phyloP scores from a whole-genome alignment of 495 filamentous ascomycete species.

The Aspergillus baeticus region DNA sequence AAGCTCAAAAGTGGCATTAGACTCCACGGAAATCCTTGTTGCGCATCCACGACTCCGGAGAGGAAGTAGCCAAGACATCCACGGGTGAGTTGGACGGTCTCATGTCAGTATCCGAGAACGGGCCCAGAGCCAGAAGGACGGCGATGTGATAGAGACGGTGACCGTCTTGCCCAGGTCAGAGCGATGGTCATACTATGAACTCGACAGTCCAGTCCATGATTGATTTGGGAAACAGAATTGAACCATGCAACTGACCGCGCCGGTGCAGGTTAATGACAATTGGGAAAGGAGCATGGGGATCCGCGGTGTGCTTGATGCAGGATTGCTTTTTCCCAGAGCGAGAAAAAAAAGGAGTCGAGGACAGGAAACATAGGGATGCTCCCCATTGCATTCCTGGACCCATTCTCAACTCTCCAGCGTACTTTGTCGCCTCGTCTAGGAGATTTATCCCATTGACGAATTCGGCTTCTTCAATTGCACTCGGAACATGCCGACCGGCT shows the following conservation, averaged over 20 bases:
- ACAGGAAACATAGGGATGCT: neutral
- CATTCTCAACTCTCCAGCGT: conserved; percentile 3
- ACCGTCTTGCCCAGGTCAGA: neutral
- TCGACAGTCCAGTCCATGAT: neutral
- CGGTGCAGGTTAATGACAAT: neutral
- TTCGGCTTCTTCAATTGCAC: conserved; percentile 5
- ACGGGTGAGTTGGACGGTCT: conserved; percentile 4
- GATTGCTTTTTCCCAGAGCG: neutral
- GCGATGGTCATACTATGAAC: too few relatives aligned
- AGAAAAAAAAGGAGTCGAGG: neutral
- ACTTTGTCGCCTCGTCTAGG: conserved; percentile 1
- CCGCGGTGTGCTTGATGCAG: neutral
- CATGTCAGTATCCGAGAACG: conserved; percentile 9
- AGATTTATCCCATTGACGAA: neutral
- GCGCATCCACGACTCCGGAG: neutral
- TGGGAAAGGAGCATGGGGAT: neutral
- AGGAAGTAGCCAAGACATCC: neutral
- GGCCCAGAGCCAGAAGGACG: neutral
- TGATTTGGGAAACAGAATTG: neutral
- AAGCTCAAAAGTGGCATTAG: too few relatives aligned
- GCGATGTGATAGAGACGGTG: neutral
- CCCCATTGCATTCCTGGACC: conserved; percentile 1
- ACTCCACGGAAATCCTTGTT: too few relatives aligned
- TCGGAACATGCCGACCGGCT: conserved; percentile 7
- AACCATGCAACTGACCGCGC: neutral